Conservation (phyloP, 495 filamentous ascomycete species). For the Penicillium longicatenatum region DNA sequence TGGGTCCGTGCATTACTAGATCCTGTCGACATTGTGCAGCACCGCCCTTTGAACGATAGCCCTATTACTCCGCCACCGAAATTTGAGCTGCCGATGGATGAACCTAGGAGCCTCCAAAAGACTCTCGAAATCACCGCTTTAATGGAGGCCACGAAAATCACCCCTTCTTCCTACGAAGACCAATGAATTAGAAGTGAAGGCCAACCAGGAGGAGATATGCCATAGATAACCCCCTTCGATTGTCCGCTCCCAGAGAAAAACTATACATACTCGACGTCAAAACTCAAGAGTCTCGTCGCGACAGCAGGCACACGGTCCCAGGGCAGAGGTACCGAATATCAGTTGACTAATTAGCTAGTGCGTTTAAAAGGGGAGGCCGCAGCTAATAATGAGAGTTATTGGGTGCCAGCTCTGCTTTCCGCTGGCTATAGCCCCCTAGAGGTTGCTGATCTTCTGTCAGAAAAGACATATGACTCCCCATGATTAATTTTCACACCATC, state of each 20-base stretch:
- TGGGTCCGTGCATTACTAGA: constrained; percentile 93
- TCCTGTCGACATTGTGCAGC: constrained; percentile 65
- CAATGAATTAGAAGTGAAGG: background rate
- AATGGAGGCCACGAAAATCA: background rate
- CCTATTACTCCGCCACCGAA: constrained; percentile 67
- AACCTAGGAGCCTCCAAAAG: constrained; percentile 45
- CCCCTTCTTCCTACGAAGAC: background rate
- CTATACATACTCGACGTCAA: background rate
- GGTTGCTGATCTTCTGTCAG: background rate
- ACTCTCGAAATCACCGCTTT: constrained; percentile 48
- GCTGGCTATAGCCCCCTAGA: background rate
- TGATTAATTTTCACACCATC: background rate
- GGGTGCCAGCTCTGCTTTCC: background rate
- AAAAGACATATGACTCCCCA: background rate
- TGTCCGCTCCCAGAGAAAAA: background rate
- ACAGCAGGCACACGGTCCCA: background rate
- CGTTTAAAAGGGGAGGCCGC: background rate
- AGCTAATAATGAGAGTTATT: background rate
- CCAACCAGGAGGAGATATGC: background rate
- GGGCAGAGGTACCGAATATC: constrained; percentile 1
- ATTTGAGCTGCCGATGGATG: constrained; percentile 54
- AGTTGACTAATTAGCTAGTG: background rate
- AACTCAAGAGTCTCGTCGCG: background rate
- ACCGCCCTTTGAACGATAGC: constrained; percentile 51
- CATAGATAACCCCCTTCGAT: background rate